phyloP scores from a whole-genome alignment of 1,284 basidiomycete genomes.

The Ustilago bromivora region DNA sequence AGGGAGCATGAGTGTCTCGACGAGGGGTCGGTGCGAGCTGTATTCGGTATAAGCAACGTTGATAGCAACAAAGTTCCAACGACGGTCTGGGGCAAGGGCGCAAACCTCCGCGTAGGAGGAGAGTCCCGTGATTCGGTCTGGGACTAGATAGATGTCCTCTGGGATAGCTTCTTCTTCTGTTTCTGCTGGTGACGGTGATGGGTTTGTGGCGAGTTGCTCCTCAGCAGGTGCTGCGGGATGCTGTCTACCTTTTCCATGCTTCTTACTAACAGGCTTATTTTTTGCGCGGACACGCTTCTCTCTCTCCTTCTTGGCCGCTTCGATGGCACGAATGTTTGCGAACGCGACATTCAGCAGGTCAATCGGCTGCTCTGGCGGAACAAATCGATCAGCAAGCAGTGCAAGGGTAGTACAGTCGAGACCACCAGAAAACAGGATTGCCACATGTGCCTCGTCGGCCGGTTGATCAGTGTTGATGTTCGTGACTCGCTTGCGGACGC shows the following conservation, averaged over 20 bases:
- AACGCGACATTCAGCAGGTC: constrained; percentile 97
- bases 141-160: constrained; percentile 77
- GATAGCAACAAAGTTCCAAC: constrained; percentile 92
- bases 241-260: constrained; percentile 2
- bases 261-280: constrained; percentile 6
- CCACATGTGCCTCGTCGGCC: constrained; percentile 73
- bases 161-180: constrained; percentile 8
- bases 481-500: constrained; percentile 71
- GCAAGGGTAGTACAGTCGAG: constrained; percentile 91
- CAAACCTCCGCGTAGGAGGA: constrained; percentile 82
- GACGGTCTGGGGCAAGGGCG: constrained; percentile 78
- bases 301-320: constrained; percentile 57
- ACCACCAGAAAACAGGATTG: constrained; percentile 93
- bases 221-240: neutral
- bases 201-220: neutral
- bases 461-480: constrained; percentile 68
- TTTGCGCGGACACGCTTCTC: constrained; percentile 43
- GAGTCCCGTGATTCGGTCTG: constrained; percentile 86
- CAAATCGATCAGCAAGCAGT: constrained; percentile 76
- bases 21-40: constrained; percentile 21
- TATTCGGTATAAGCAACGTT: constrained; percentile 83
- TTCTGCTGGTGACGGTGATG: constrained; percentile 9
- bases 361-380: constrained; percentile 77
- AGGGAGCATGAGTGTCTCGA: constrained; percentile 56
- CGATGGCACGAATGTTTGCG: constrained; percentile 82